Evolutionary conservation across 805 yeast genomes (phyloP), one percentile per base, ranked within the genome.

Genomic region (Hanseniaspora thailandica): DNA sequence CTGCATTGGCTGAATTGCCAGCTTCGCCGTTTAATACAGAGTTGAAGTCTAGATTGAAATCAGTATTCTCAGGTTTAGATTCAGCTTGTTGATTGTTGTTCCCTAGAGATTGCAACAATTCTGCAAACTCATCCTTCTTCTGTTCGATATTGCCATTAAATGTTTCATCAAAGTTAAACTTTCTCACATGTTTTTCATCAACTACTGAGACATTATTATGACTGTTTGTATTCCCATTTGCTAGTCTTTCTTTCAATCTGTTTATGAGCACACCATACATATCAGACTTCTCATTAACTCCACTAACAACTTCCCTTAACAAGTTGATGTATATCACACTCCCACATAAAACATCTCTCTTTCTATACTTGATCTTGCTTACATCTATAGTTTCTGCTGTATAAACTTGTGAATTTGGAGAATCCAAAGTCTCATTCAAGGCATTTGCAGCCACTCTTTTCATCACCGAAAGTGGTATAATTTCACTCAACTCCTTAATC

Each of bases 401-500:
- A 19, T 43, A 43, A 5, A 43, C 19, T 17, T 5, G 5, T 12
- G 46, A 17, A n/a, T 19, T 5, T 1, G 31, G 22, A 2, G 23
- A 3, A 2, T 7, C 36, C 15, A 39, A 13, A n/a, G 19, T 17
- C 13, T 50, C 47, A 23, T 50, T 50, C 8, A 50, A 19, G 3
- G 45, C 35, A 5, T 41, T 25, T 12, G 47, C 54, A 26, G 45
- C 45, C 2, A 50, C 47, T 7, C 25, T 50, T 26, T 43, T 50
- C 22, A 50, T 50, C 5, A 50, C 54, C 1, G 54, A 43, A 9
- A 50, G 5, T 1, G 97, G 97, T 1, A 89, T 84, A 47, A 89
- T 71, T 23, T 76, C 68, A 1, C 95, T 90, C 61, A 89, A 71
- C 60, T 86, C 95, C 63, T 84, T 83, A 57, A 89, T 88, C 61